These are phyloP conservation scores for Sporothrix curviconia DNA, from an alignment of 2,329 filamentous ascomycete genomes.

Conservation along the genomic window DNA sequence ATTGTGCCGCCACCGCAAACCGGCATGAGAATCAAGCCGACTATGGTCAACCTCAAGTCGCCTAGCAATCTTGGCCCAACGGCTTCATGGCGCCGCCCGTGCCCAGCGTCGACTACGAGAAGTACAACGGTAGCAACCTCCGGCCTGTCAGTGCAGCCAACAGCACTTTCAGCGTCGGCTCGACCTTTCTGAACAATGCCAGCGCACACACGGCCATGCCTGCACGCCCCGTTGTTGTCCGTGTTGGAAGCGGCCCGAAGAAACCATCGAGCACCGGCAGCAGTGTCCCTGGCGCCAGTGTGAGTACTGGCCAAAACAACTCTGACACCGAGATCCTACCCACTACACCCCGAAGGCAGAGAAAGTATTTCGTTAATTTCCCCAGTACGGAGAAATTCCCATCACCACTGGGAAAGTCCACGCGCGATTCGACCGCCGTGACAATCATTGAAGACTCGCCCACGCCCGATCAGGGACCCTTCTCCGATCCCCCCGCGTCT, in stretches of 20 bases:
- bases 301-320: background rate
- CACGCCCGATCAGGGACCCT: conserved; percentile 49
- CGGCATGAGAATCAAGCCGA: conserved; percentile 79
- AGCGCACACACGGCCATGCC: conserved; percentile 51
- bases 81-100: conserved; percentile 60
- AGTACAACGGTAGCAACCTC: conserved; percentile 36
- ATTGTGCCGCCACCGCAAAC: conserved; percentile 78
- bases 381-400: conserved; percentile 18
- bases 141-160: conserved; percentile 46
- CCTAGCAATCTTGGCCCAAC: conserved; percentile 42
- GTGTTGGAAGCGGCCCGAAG: conserved; percentile 47
- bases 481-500: conserved; percentile 44
- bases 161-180: conserved; percentile 60
- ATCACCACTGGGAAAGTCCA: background rate
- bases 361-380: background rate
- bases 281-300: background rate
- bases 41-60: conserved; percentile 86
- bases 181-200: conserved; percentile 61
- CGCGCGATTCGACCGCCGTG: conserved; percentile 37
- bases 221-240: conserved; percentile 53
- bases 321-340: background rate
- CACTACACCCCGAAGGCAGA: background rate
- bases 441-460: conserved; percentile 47
- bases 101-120: conserved; percentile 61
- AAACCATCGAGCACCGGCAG: conserved; percentile 27